Percentiles rank a stretch among this genome's conserved stretches.
These are phyloP conservation scores for Ustilago loliicola DNA, from an alignment of 1,284 basidiomycete genomes.

Conservation along the genomic window DNA sequence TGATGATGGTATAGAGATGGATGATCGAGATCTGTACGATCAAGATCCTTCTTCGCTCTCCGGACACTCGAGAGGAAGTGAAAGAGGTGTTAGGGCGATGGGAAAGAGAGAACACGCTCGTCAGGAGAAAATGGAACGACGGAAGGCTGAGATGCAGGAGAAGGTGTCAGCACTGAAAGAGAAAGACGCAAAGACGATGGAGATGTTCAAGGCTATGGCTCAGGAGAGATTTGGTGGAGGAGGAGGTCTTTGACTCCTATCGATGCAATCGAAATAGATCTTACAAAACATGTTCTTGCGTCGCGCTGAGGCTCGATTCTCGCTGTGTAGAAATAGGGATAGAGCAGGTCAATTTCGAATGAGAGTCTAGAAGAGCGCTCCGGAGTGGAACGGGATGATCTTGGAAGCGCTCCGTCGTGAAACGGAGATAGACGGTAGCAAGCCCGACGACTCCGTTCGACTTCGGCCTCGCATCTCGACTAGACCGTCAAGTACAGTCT, in stretches of 20 bases:
- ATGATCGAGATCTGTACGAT: conserved; percentile 44
- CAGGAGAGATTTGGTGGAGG: conserved; percentile 36
- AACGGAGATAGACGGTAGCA: no score
- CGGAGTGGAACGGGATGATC: no score
- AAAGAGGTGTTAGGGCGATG: conserved; percentile 11
- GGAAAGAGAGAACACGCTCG: conserved; percentile 22
- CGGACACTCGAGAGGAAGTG: conserved; percentile 5
- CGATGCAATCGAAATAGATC: background rate
- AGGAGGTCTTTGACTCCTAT: background rate
- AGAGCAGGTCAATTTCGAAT: no score
- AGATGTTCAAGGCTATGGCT: conserved; percentile 54
- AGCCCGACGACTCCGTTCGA: no score
- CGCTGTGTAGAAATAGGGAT: no score
- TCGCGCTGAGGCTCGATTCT: background rate
- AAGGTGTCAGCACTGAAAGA: conserved; percentile 36
- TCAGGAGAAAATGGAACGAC: conserved; percentile 23
- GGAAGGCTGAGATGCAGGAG: conserved; percentile 31
- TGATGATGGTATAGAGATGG: conserved; percentile 57
- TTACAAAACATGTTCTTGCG: background rate
- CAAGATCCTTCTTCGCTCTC: background rate
- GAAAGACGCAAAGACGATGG: conserved; percentile 54
- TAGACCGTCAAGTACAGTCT: no score
- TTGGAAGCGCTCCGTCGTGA: no score
- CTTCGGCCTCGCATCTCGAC: no score
- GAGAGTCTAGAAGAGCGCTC: no score